Percentiles rank a stretch among this genome's conserved stretches.
phyloP scores from a whole-genome alignment of 1,284 basidiomycete species.

The Leccinum subspadiceum region DNA sequence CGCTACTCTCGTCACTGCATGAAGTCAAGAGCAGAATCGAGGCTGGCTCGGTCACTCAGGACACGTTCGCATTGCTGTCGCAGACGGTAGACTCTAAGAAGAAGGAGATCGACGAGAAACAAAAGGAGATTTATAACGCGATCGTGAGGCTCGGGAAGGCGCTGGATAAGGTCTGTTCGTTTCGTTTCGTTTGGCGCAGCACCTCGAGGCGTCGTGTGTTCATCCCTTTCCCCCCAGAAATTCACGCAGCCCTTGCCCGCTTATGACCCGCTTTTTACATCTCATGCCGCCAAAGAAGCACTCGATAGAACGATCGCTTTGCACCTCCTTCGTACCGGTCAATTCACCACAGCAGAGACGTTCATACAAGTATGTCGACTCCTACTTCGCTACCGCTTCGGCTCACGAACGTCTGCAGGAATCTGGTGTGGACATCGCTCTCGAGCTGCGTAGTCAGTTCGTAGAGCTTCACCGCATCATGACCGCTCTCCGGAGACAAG shows the following conservation, averaged over 20 bases:
- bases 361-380: conserved; percentile 60
- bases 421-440: conserved; percentile 59
- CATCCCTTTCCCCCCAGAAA: conserved; percentile 46
- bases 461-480: conserved; percentile 74
- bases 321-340: conserved; percentile 78
- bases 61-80: conserved; percentile 53
- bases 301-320: conserved; percentile 74
- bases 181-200: not conserved
- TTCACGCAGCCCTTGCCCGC: conserved; percentile 66
- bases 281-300: conserved; percentile 54
- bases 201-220: not conserved
- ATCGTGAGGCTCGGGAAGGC: conserved; percentile 76
- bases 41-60: conserved; percentile 52
- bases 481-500: conserved; percentile 60
- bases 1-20: conserved; percentile 61
- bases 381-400: not conserved
- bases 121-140: conserved; percentile 83
- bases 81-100: conserved; percentile 66
- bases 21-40: conserved; percentile 56
- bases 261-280: conserved; percentile 69
- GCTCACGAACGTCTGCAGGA: conserved; percentile 50
- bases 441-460: conserved; percentile 60
- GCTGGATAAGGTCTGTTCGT: not conserved
- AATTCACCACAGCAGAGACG: conserved; percentile 69
- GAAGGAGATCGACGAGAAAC: conserved; percentile 82